Evolutionary conservation across 805 yeast species (phyloP), one percentile per base, ranked within the genome.

Genomic region (Candida palmyrensis): DNA sequence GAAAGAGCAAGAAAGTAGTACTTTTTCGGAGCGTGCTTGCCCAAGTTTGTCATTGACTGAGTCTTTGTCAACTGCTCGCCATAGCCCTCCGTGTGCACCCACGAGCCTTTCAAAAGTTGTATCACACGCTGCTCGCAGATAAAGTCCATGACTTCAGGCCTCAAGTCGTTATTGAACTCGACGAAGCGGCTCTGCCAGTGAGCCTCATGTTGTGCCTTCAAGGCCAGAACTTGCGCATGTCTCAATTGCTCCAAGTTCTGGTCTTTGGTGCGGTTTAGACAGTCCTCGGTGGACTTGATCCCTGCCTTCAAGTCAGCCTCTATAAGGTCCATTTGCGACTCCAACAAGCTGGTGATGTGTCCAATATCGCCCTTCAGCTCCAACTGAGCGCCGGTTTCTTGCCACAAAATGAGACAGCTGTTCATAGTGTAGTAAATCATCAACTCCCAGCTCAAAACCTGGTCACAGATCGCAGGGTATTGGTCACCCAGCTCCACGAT

Each of bases 101-200:
- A 86, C 2, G 83, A 72, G 1, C 95, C 95, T 47, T 73, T 77
- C 18, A 86, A 76, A 30, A 86, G 57, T 48, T 77, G 79, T 37
- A 82, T 56, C 29, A 81, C 76, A 45, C 90, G 68, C 58, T 83
- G 92, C 51, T 82, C 88, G 37, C 74, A 73, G 11, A 85, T 87
- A 51, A 82, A 83, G 24, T 77, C 80, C 37, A 69, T 60, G 0
- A 81, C 83, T 49, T 86, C 87, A 10, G 57, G 50, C 8, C 68
- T 51, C 36, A 82, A 61, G 19, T 68, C 54, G 3, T 55, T 53
- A 46, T 75, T 71, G 47, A 85, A 80, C 18, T 60, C 66, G 2
- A 43, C 39, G 26, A 77, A 62, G 25, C 69, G 65, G 0, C 47
- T 35, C 1, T 62, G 51, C 79, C 90, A 80, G 9, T 51, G 48